These are phyloP conservation scores for Gremmenia infestans DNA, from an alignment of 2,329 filamentous ascomycete genomes.

Conservation along the genomic window DNA sequence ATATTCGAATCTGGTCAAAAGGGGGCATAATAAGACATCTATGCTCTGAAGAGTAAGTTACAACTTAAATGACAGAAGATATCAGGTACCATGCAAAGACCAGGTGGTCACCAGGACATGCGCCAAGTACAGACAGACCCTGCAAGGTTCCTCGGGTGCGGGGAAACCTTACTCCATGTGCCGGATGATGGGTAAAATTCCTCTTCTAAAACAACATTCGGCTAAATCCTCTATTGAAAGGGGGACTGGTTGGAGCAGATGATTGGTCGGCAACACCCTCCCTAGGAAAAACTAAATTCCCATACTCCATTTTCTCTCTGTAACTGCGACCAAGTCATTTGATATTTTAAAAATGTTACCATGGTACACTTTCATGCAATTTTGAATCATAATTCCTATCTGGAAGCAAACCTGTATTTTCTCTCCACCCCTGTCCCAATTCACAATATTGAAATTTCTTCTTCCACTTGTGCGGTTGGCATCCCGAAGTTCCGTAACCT, in stretches of 20 bases:
- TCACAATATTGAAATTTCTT: not conserved
- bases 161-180: constrained; percentile 20
- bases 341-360: not conserved
- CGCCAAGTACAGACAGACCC: not conserved
- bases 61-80: too few relatives aligned
- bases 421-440: constrained; percentile 3
- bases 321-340: constrained; percentile 1
- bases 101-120: too few relatives aligned
- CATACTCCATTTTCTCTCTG: not conserved
- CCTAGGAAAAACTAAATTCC: not conserved
- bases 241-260: not conserved
- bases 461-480: not conserved
- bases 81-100: too few relatives aligned
- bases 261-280: not conserved
- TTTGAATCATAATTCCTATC: not conserved
- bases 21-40: not conserved
- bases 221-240: constrained; percentile 6
- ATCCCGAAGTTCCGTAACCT: constrained; percentile 4
- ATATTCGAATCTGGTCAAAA: not conserved
- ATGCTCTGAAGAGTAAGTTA: too few relatives aligned
- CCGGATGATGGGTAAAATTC: constrained; percentile 7
- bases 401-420: not conserved
- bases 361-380: not conserved
- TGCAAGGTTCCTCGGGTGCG: constrained; percentile 5
- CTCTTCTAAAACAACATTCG: constrained; percentile 9